Evolutionary conservation across 768 basidiomycete species (phyloP).

Genomic region (Mycena olivaceomarginata): DNA sequence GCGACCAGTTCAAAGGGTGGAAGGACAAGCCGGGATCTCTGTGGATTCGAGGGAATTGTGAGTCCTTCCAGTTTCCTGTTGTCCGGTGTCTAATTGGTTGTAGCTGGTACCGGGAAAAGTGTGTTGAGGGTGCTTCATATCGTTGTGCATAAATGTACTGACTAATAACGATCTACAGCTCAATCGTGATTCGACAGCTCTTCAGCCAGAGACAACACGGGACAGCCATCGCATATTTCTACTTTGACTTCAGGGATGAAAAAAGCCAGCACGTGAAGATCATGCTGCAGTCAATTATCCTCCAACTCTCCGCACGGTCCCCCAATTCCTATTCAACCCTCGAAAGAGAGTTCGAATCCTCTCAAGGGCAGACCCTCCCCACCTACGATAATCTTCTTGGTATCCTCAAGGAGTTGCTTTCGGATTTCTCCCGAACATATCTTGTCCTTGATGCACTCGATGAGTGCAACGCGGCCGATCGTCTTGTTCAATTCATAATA

Average conservation of each 20-base stretch:
- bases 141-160: too few relatives aligned
- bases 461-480: background rate
- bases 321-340: background rate
- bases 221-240: background rate
- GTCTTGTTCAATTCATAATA: background rate
- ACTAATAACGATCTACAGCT: background rate
- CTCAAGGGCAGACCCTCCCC: background rate
- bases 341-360: background rate
- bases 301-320: background rate
- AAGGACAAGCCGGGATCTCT: too few relatives aligned
- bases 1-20: too few relatives aligned
- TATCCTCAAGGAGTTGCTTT: background rate
- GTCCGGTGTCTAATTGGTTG: too few relatives aligned
- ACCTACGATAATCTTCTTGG: background rate
- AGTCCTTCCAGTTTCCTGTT: too few relatives aligned
- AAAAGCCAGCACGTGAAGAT: background rate
- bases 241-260: conserved; percentile 6
- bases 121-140: too few relatives aligned
- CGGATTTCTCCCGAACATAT: background rate
- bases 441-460: background rate
- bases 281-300: background rate
- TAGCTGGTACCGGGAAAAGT: too few relatives aligned
- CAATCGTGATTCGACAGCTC: background rate
- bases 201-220: background rate
- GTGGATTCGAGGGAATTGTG: too few relatives aligned